These are phyloP conservation scores for Claviceps monticola DNA, from an alignment of 2,329 filamentous ascomycete species.

Conservation along the genomic window DNA sequence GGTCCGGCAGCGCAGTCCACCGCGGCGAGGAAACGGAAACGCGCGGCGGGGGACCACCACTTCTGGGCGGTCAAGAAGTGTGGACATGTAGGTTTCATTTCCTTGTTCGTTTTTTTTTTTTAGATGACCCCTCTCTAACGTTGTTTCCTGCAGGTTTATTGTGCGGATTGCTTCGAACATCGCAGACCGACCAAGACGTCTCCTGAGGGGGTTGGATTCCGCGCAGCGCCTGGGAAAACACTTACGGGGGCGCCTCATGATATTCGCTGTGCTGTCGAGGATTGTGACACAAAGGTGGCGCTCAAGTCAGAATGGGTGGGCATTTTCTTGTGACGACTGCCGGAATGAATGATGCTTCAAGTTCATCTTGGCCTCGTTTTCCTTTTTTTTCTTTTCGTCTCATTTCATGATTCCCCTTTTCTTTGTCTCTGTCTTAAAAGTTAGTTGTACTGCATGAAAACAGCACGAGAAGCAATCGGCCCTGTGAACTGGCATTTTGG, in stretches of 20 bases:
- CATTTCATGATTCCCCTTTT: neutral
- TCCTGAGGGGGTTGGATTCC: slow-evolving; percentile 25
- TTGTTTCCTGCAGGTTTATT: slow-evolving; percentile 39
- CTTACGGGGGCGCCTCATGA: slow-evolving; percentile 16
- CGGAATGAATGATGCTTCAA: neutral
- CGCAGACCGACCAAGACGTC: slow-evolving; percentile 27
- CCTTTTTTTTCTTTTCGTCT: neutral
- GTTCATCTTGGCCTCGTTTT: neutral
- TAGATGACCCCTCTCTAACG: neutral
- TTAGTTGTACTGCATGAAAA: neutral
- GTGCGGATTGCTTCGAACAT: slow-evolving; percentile 45
- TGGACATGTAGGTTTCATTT: slow-evolving; percentile 57
- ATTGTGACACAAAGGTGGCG: slow-evolving; percentile 38
- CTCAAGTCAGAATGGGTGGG: slow-evolving; percentile 47
- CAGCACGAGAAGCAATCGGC: neutral
- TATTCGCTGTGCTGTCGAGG: slow-evolving; percentile 41
- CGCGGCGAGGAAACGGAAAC: slow-evolving; percentile 25
- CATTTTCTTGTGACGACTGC: slow-evolving; percentile 32
- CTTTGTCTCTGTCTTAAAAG: neutral
- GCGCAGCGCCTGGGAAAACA: slow-evolving; percentile 16
- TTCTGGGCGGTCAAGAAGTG: slow-evolving; percentile 88
- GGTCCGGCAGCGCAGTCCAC: slow-evolving; percentile 10
- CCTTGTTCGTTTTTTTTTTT: neutral
- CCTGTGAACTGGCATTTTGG: neutral
- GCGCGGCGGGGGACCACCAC: slow-evolving; percentile 54